A percentile compares a stretch with the other conserved stretches of the same genome.
These are phyloP conservation scores for Aspergillus spinulosporus DNA, from an alignment of 2,329 filamentous ascomycete species.

Conservation along the genomic window DNA sequence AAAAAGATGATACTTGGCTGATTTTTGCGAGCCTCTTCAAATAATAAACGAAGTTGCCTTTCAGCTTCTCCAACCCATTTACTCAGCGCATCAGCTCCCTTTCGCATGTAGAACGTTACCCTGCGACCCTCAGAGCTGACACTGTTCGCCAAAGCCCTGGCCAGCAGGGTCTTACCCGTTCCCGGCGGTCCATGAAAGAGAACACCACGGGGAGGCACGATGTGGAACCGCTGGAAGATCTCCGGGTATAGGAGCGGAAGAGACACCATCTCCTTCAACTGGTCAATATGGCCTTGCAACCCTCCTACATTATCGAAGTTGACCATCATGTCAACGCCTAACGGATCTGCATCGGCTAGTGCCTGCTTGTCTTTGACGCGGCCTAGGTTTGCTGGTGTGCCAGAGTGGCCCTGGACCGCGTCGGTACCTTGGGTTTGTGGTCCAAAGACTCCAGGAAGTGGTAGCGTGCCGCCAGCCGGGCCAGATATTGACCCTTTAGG, in stretches of 20 bases:
- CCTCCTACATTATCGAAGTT: slow-evolving; percentile 95
- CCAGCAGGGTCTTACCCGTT: slow-evolving; percentile 96
- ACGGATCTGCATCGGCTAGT: slow-evolving; percentile 87
- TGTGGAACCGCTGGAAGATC: slow-evolving; percentile 85
- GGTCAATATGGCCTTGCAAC: slow-evolving; percentile 88
- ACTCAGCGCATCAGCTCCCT: slow-evolving; percentile 93
- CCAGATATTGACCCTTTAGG: slow-evolving; percentile 38
- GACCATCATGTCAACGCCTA: slow-evolving; percentile 88
- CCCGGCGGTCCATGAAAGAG: slow-evolving; percentile 96
- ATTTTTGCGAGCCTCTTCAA: slow-evolving; percentile 91
- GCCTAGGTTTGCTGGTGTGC: slow-evolving; percentile 78
- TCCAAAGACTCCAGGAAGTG: slow-evolving; percentile 54
- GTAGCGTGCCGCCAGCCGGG: slow-evolving; percentile 62
- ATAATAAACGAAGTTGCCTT: slow-evolving; percentile 86
- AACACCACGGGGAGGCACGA: slow-evolving; percentile 91
- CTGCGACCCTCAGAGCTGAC: slow-evolving; percentile 87
- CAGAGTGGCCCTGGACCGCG: slow-evolving; percentile 55
- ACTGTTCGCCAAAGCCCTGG: slow-evolving; percentile 86
- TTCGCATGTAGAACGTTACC: slow-evolving; percentile 99
- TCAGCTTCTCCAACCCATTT: slow-evolving; percentile 99
- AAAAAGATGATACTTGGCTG: slow-evolving; percentile 99
- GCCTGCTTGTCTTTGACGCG: slow-evolving; percentile 92
- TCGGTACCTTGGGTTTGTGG: slow-evolving; percentile 60
- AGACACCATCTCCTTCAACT: slow-evolving; percentile 98
- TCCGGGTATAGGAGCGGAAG: slow-evolving; percentile 92